A percentile compares a stretch with the other conserved stretches of the same genome.
Conservation (phyloP, 331 rosid species). For the Cydonia oblonga region DNA sequence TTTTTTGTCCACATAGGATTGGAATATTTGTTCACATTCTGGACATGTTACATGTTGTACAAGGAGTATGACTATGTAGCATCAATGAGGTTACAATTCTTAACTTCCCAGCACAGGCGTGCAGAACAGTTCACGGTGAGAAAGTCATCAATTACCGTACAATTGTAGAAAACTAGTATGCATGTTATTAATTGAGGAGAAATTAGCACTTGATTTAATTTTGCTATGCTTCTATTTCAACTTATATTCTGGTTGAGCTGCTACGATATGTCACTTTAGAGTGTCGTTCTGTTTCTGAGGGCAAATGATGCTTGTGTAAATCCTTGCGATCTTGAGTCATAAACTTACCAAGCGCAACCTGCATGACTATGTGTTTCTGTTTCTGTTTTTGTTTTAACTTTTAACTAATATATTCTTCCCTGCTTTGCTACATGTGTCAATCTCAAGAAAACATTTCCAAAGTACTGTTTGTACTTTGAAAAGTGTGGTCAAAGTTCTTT, state of each 20-base stretch:
- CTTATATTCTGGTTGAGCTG: neutral
- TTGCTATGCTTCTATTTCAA: neutral
- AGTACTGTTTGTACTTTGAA: neutral
- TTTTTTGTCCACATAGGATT: slow-evolving; percentile 80
- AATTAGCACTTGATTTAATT: neutral
- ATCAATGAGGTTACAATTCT: slow-evolving; percentile 63
- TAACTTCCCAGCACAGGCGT: slow-evolving; percentile 64
- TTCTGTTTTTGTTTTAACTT: neutral
- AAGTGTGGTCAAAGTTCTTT: neutral
- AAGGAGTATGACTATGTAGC: slow-evolving; percentile 66
- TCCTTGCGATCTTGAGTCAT: neutral
- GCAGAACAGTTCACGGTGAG: slow-evolving; percentile 90
- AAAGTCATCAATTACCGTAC: neutral
- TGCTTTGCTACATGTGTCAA: neutral
- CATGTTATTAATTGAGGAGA: neutral
- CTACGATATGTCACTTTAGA: neutral
- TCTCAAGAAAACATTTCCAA: neutral
- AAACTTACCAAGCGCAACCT: neutral
- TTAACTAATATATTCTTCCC: neutral
- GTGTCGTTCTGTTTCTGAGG: neutral
- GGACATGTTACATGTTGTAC: slow-evolving; percentile 73
- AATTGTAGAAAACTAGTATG: neutral
- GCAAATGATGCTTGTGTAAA: neutral
- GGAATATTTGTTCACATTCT: slow-evolving; percentile 75
- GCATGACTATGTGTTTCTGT: neutral